These are phyloP conservation scores for Vachellia pachyceras DNA, from an alignment of 306 rosid genomes.

Conservation along the genomic window DNA sequence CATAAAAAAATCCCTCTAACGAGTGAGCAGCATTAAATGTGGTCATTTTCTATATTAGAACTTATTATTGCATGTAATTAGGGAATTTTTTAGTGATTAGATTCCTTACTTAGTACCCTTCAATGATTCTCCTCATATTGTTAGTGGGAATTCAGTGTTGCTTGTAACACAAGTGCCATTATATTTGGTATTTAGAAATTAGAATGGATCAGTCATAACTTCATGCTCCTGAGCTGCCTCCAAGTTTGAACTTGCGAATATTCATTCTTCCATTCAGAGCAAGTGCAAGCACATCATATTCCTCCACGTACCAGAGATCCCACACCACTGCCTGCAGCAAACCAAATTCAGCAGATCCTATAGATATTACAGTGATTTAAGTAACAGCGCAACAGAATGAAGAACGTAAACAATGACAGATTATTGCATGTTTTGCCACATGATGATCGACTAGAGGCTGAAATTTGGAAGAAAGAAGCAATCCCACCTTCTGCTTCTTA, in stretches of 20 bases:
- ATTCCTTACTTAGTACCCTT: no score
- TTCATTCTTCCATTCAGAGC: slow-evolving; percentile 91
- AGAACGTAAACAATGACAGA: not conserved
- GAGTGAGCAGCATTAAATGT: no score
- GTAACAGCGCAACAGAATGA: not conserved
- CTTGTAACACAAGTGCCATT: not conserved
- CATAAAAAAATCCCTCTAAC: no score
- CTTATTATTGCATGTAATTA: no score
- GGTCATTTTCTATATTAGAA: no score
- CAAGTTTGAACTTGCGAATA: slow-evolving; percentile 66
- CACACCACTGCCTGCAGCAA: slow-evolving; percentile 71
- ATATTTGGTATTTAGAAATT: not conserved
- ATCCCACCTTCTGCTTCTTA: not conserved
- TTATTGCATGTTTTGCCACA: not conserved
- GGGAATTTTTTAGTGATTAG: no score
- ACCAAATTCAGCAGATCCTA: slow-evolving; percentile 1
- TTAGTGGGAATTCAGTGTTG: not conserved
- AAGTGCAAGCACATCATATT: slow-evolving; percentile 86
- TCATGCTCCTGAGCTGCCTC: slow-evolving; percentile 56
- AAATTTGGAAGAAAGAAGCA: no score
- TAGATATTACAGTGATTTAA: not conserved
- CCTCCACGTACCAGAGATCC: slow-evolving; percentile 98
- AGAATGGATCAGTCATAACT: slow-evolving; percentile 14
- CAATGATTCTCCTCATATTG: no score
- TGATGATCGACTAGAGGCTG: not conserved